These are phyloP conservation scores for Haberlea rhodopensis DNA, from an alignment of 257 asterid species.

Conservation along the genomic window DNA sequence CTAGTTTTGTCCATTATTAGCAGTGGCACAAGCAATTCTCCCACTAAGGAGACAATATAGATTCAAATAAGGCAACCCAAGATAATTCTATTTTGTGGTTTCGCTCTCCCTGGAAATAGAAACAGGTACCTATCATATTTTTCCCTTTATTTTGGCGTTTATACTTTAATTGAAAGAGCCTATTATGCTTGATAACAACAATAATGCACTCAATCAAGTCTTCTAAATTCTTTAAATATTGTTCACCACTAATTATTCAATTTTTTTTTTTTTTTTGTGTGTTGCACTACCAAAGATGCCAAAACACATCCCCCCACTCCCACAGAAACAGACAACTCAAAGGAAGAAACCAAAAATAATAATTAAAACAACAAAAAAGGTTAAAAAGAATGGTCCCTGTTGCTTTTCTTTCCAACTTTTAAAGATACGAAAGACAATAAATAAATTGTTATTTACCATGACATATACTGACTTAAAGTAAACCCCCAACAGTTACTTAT, in stretches of 20 bases:
- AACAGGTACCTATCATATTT: not conserved
- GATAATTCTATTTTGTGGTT: slow-evolving; percentile 19
- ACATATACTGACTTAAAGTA: slow-evolving; percentile 15
- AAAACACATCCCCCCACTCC: slow-evolving; percentile 22
- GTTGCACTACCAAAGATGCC: slow-evolving; percentile 16
- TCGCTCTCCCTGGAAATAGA: not conserved
- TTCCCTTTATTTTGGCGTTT: slow-evolving; percentile 16
- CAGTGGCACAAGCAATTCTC: slow-evolving; percentile 28
- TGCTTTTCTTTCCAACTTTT: slow-evolving; percentile 21
- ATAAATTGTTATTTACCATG: not conserved
- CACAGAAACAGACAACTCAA: not conserved
- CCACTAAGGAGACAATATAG: slow-evolving; percentile 30
- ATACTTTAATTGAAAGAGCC: not conserved
- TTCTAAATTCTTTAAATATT: slow-evolving; percentile 17
- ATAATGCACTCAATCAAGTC: slow-evolving; percentile 25
- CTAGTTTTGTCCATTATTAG: slow-evolving; percentile 22
- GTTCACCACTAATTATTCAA: slow-evolving; percentile 22
- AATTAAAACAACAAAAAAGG: no score
- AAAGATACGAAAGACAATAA: not conserved
- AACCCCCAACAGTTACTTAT: no score
- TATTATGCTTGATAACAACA: slow-evolving; percentile 27
- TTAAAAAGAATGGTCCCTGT: slow-evolving; percentile 15
- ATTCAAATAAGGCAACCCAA: slow-evolving; percentile 5
- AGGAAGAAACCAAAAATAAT: slow-evolving; percentile 10
- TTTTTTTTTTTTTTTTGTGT: slow-evolving; percentile 5